Conservation (phyloP, 1,139 yeast genomes). For the Chernovozyma sophiae-reginae region DNA sequence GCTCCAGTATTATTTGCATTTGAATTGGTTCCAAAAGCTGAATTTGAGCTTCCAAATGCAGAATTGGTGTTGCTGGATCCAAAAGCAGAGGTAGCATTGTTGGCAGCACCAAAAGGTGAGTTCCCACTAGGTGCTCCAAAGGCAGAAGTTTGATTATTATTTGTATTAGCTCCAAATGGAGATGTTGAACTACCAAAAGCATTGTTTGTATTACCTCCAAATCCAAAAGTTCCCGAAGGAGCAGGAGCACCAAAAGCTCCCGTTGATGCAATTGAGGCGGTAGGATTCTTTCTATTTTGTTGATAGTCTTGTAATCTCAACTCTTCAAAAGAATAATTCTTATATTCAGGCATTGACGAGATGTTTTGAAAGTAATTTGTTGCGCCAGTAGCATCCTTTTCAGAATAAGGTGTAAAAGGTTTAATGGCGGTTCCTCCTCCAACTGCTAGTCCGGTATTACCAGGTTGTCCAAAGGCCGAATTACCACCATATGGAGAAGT, state of each 20-base stretch:
- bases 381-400: slow-evolving; percentile 65
- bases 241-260: slow-evolving; percentile 19
- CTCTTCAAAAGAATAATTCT: slow-evolving; percentile 79
- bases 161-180: slow-evolving; percentile 18
- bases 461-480: slow-evolving; percentile 16
- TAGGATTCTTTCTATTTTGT: slow-evolving; percentile 55
- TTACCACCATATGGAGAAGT: slow-evolving; percentile 23
- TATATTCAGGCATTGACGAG: slow-evolving; percentile 86
- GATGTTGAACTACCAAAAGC: slow-evolving; percentile 13
- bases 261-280: slow-evolving; percentile 21
- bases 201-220: slow-evolving; percentile 6
- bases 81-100: slow-evolving; percentile 20
- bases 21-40: slow-evolving; percentile 12
- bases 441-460: slow-evolving; percentile 26
- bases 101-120: slow-evolving; percentile 18
- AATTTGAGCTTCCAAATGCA: slow-evolving; percentile 12
- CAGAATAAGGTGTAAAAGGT: slow-evolving; percentile 62
- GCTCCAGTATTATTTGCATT: slow-evolving; percentile 10
- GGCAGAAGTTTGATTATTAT: slow-evolving; percentile 15
- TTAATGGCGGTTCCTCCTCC: slow-evolving; percentile 70
- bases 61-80: slow-evolving; percentile 14
- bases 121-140: slow-evolving; percentile 30
- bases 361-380: slow-evolving; percentile 69
- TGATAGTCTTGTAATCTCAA: slow-evolving; percentile 85
- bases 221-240: slow-evolving; percentile 13